Percentiles rank a stretch among this genome's conserved stretches.
Evolutionary conservation across 2,329 filamentous ascomycete genomes (phyloP).

Genomic region (Mycosphaerelloides madeirae): DNA sequence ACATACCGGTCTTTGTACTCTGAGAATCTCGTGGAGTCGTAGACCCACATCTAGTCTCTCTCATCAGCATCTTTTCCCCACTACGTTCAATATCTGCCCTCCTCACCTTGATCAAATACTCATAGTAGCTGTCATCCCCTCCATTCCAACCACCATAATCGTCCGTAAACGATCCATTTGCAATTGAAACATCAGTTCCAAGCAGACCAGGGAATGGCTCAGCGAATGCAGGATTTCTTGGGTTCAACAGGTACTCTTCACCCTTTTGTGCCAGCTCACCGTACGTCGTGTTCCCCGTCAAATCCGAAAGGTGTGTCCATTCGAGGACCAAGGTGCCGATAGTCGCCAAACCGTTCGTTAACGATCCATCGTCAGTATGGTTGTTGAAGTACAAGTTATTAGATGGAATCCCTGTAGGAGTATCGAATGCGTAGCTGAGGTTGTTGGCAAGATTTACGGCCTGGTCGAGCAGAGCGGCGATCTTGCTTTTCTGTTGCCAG

Average conservation of each 20-base stretch:
- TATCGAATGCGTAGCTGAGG: slow-evolving; percentile 73
- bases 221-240: slow-evolving; percentile 51
- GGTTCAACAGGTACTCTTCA: slow-evolving; percentile 65
- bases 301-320: slow-evolving; percentile 74
- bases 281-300: slow-evolving; percentile 65
- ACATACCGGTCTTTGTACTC: slow-evolving; percentile 56
- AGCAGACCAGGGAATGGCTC: slow-evolving; percentile 76
- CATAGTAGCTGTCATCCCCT: slow-evolving; percentile 76
- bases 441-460: slow-evolving; percentile 65
- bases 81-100: too few species aligned
- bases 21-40: slow-evolving; percentile 61
- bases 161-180: slow-evolving; percentile 63
- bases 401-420: slow-evolving; percentile 67
- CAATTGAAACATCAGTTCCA: slow-evolving; percentile 61
- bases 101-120: slow-evolving; percentile 70
- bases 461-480: slow-evolving; percentile 61
- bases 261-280: slow-evolving; percentile 61
- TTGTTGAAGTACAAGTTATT: slow-evolving; percentile 60
- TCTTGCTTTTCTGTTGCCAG: slow-evolving; percentile 33
- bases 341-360: slow-evolving; percentile 68
- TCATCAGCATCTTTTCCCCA: too few species aligned
- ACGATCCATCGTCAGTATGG: slow-evolving; percentile 43
- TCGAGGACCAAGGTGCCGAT: slow-evolving; percentile 76
- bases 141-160: slow-evolving; percentile 70
- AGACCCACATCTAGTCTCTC: slow-evolving; percentile 63